These are phyloP conservation scores for Didymosphaeria variabile DNA, from an alignment of 2,329 filamentous ascomycete genomes.

Conservation along the genomic window DNA sequence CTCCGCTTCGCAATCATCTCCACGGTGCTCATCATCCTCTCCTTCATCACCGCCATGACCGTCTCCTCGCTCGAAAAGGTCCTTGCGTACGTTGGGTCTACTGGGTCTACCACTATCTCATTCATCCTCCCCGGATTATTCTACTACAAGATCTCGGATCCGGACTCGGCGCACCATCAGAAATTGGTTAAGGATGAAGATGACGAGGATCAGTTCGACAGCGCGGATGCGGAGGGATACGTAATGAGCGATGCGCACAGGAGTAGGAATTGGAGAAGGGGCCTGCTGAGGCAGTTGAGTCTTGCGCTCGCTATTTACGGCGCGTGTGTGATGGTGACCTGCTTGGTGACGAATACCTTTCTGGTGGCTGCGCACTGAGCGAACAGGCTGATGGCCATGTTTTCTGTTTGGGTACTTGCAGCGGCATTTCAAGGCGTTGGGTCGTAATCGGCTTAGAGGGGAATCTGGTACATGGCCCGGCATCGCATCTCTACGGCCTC, in stretches of 20 bases:
- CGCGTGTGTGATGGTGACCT: constrained; percentile 86
- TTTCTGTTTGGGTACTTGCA: neutral
- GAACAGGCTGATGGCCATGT: neutral
- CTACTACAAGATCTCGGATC: constrained; percentile 97
- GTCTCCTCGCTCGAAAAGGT: constrained; percentile 90
- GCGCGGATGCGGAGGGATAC: constrained; percentile 61
- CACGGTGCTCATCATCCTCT: constrained; percentile 81
- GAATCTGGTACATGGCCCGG: neutral
- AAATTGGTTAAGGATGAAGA: constrained; percentile 90
- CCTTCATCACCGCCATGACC: constrained; percentile 89
- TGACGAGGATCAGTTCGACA: constrained; percentile 72
- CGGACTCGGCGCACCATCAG: constrained; percentile 86
- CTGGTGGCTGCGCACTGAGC: constrained; percentile 71
- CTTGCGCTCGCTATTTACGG: constrained; percentile 85
- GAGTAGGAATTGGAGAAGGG: constrained; percentile 71
- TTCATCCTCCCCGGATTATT: constrained; percentile 97
- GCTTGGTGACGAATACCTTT: constrained; percentile 84
- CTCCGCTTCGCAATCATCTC: constrained; percentile 89
- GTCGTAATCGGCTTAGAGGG: neutral
- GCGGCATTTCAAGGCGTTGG: constrained; percentile 4
- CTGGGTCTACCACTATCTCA: constrained; percentile 92
- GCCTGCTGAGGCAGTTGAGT: constrained; percentile 73
- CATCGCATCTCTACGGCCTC: neutral
- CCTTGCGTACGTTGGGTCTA: constrained; percentile 93
- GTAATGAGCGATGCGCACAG: constrained; percentile 56